Evolutionary conservation across 306 rosid species (phyloP).

Genomic region (Quercus bicolor): DNA sequence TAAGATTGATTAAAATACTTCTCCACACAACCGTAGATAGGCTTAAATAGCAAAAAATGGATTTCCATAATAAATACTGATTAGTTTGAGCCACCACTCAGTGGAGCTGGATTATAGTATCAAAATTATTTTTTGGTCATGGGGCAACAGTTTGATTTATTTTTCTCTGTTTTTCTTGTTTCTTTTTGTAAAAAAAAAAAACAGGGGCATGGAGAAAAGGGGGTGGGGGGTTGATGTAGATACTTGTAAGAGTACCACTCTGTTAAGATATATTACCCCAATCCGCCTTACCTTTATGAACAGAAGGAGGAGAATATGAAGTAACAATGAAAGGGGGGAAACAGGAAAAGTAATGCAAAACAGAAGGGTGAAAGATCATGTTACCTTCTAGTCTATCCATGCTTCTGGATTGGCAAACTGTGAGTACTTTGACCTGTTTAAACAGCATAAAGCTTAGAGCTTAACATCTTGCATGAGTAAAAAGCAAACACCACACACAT

Average conservation of each 20-base stretch:
- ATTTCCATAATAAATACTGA: not conserved
- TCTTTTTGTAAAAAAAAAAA: not conserved
- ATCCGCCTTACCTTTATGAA: not conserved
- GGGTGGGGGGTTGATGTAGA: not conserved
- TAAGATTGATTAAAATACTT: not conserved
- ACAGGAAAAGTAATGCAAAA: not conserved
- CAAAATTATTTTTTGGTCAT: not conserved
- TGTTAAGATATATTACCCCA: not conserved
- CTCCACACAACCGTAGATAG: not conserved
- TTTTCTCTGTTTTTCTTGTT: not conserved
- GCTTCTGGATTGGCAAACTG: constrained; percentile 70
- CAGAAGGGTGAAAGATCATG: not conserved
- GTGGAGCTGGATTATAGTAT: not conserved
- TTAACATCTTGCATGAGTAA: constrained; percentile 9
- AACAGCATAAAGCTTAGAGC: constrained; percentile 24
- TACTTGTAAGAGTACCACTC: not conserved
- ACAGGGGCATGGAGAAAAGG: not conserved
- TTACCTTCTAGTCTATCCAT: constrained; percentile 58
- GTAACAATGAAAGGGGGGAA: not conserved
- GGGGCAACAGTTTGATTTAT: not conserved
- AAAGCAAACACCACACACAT: too few species aligned
- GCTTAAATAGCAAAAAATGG: not conserved
- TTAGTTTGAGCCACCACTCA: not conserved
- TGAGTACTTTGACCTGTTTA: constrained; percentile 73
- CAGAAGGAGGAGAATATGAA: not conserved